Conservation (phyloP, 371 early-diverging fungal species). For the Rhizopus arrhizus region DNA sequence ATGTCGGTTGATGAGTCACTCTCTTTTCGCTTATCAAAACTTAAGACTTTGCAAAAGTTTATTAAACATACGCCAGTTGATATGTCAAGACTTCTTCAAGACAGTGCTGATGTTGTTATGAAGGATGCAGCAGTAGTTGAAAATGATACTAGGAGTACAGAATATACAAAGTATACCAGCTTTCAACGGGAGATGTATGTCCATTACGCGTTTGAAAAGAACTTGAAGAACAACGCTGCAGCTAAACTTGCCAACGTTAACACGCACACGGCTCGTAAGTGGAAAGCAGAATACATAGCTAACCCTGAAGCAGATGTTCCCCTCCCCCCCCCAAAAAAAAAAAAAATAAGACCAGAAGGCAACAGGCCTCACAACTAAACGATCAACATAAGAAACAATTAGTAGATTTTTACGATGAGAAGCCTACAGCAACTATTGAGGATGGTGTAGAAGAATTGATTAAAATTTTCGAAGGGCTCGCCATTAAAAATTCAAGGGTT, state of each 20-base stretch:
- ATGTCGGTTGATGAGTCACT: conserved; percentile 15
- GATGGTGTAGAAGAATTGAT: too few relatives aligned
- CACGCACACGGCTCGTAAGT: conserved; percentile 6
- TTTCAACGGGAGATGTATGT: background rate
- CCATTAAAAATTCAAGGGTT: too few relatives aligned
- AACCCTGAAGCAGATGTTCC: conserved; percentile 7
- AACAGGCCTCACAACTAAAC: conserved; percentile 8
- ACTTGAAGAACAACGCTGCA: background rate
- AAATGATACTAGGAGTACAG: background rate
- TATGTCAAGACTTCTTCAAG: background rate
- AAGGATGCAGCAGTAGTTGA: conserved; percentile 1
- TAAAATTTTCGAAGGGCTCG: too few relatives aligned
- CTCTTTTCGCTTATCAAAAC: conserved; percentile 16
- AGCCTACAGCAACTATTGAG: too few relatives aligned
- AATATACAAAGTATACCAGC: background rate
- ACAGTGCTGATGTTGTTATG: background rate
- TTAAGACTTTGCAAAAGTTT: background rate
- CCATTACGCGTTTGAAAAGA: background rate
- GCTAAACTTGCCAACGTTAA: conserved; percentile 10
- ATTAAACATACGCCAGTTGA: conserved; percentile 5
- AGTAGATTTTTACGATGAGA: too few relatives aligned
- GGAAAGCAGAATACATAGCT: conserved; percentile 5
- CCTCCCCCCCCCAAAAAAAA: conserved; percentile 4
- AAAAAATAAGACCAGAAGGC: conserved; percentile 8
- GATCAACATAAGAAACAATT: too few relatives aligned